Evolutionary conservation across 306 rosid species (phyloP), one percentile per base, ranked within the genome.

Genomic region (Ammopiptanthus mongolicus): DNA sequence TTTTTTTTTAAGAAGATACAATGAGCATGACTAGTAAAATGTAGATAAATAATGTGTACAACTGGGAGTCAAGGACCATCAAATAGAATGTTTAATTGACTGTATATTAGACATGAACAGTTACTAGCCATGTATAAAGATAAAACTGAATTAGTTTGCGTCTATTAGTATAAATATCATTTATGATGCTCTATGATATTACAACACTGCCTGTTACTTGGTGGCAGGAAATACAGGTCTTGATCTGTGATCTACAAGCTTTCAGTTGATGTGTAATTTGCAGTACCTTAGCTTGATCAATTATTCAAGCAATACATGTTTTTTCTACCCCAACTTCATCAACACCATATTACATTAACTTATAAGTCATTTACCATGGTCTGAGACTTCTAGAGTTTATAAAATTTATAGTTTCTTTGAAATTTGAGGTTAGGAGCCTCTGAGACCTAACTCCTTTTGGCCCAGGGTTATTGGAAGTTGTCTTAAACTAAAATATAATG

Each of bases 301-400:
- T 55, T 19, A 62, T 67, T 57, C 55, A 57, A 46, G 2, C 37
- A 50, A 29, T 42, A 46, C 55, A 6, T 74, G 34, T 11, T 29
- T 73, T 22, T 58, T 64, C 47, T 52, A 10, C 65, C 71, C n/a
- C n/a, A n/a, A n/a, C n/a, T n/a, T 60, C 73, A 21, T 44, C 34
- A 36, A 22, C 51, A 67, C 41, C 65, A 13, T 48, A 23, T 51
- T 37, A 29, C 1, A 0, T 34, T 57, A 44, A 22, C 59, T 18
- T n/a, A n/a, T n/a, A 66, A 66, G 12, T 36, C 56, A 57, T 57
- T n/a, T n/a, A 8, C 67, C 42, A 22, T 37, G 39, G 41, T 23
- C 12, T 18, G 14, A 22, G 18, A 56, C 41, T 39, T 75, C 22
- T 28, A 52, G 33, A 41, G 21, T 42, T 42, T 56, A 37, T 37